phyloP scores from a whole-genome alignment of 176 grass and related monocot species.

The Rhynchospora breviuscula region DNA sequence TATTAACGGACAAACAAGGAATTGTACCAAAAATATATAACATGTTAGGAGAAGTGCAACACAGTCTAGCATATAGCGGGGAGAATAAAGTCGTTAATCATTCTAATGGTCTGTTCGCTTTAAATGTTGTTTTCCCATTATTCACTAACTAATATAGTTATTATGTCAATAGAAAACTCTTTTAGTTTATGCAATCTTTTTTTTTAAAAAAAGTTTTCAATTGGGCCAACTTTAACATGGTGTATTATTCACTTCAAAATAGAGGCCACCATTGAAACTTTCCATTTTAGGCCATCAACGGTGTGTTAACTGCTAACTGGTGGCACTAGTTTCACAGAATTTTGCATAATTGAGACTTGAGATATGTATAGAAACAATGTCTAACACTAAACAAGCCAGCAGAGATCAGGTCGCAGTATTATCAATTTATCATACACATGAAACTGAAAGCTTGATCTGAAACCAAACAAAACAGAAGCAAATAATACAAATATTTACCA shows the following conservation, averaged over 20 bases:
- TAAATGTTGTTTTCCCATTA: neutral
- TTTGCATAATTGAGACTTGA: too few species aligned
- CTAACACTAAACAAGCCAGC: too few species aligned
- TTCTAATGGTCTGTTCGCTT: conserved; percentile 8
- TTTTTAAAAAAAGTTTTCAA: neutral
- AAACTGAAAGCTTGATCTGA: neutral
- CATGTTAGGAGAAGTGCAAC: conserved; percentile 28
- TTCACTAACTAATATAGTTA: neutral
- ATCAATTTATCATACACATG: too few species aligned
- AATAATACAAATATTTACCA: neutral
- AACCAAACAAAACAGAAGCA: neutral
- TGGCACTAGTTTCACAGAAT: too few species aligned
- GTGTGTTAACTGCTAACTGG: too few species aligned
- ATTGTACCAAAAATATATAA: conserved; percentile 11
- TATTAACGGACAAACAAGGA: conserved; percentile 3
- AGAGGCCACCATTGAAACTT: neutral
- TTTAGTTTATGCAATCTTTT: neutral
- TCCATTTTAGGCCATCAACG: neutral
- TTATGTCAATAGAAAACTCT: neutral
- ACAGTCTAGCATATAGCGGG: conserved; percentile 24
- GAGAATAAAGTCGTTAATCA: conserved; percentile 15
- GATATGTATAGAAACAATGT: too few species aligned
- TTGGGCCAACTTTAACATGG: conserved; percentile 4
- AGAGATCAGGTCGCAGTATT: too few species aligned
- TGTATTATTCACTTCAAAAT: conserved; percentile 19